phyloP scores from a whole-genome alignment of 345 rosid genomes.

The Hirschfeldia incana region DNA sequence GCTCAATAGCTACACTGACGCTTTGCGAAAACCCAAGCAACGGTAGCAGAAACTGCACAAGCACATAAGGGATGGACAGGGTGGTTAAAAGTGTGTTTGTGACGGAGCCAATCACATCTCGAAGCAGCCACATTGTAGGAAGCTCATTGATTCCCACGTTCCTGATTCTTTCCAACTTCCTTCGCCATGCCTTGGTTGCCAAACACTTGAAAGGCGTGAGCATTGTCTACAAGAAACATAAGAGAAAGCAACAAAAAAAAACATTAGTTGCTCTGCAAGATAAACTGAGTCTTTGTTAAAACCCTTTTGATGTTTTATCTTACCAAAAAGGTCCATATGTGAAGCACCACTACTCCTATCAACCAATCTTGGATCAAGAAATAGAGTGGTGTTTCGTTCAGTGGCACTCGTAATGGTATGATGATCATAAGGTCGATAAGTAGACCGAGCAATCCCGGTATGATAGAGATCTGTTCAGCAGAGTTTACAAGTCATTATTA shows the following conservation, averaged over 20 bases:
- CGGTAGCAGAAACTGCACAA: conserved; percentile 6
- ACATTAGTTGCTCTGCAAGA: not conserved
- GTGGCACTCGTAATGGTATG: conserved; percentile 21
- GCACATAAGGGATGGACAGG: conserved; percentile 17
- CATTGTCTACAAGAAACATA: not conserved
- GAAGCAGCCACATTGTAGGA: conserved; percentile 22
- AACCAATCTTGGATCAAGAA: conserved; percentile 25
- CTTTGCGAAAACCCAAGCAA: conserved; percentile 23
- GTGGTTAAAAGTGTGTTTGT: conserved; percentile 14
- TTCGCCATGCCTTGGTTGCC: conserved; percentile 12
- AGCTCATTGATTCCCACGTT: not conserved
- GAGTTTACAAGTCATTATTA: not conserved
- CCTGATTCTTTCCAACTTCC: conserved; percentile 13
- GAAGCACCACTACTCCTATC: conserved; percentile 23
- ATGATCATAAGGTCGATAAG: conserved; percentile 28
- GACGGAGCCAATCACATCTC: conserved; percentile 22
- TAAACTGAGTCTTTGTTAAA: not conserved
- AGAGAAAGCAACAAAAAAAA: not conserved
- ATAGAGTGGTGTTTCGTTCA: conserved; percentile 17
- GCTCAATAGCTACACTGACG: not conserved
- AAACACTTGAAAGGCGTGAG: conserved; percentile 11
- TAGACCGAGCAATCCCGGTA: not conserved
- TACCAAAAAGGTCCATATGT: conserved; percentile 23
- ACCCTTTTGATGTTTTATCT: not conserved
- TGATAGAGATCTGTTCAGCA: conserved; percentile 13